A percentile compares a stretch with the other conserved stretches of the same genome.
Conservation (phyloP, 768 basidiomycete genomes). For the Tylopilus sp. region DNA sequence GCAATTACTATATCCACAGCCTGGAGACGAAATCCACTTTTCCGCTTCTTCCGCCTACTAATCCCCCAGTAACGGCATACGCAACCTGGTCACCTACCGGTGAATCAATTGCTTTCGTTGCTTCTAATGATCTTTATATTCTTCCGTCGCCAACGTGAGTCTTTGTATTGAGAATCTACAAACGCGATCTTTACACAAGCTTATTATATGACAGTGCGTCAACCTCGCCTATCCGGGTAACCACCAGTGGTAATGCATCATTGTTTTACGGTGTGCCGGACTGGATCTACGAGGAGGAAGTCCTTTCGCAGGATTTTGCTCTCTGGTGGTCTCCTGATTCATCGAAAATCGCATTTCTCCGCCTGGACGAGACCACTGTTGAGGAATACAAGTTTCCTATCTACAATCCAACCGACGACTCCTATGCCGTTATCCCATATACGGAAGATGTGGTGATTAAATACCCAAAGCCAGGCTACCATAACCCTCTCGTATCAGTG, state of each 20-base stretch:
- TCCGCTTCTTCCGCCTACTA: constrained; percentile 63
- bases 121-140: constrained; percentile 86
- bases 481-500: constrained; percentile 81
- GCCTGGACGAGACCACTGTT: constrained; percentile 85
- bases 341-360: constrained; percentile 69
- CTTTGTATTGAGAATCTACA: not conserved
- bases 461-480: constrained; percentile 89
- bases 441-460: constrained; percentile 58
- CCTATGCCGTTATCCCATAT: constrained; percentile 74
- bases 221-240: constrained; percentile 65
- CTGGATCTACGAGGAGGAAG: constrained; percentile 97
- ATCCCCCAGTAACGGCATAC: constrained; percentile 71
- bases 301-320: constrained; percentile 67
- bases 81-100: constrained; percentile 85
- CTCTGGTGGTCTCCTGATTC: constrained; percentile 87
- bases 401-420: constrained; percentile 81
- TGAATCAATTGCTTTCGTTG: constrained; percentile 83
- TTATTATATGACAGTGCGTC: constrained; percentile 35
- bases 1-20: constrained; percentile 92
- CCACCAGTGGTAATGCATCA: constrained; percentile 73
- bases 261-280: constrained; percentile 94
- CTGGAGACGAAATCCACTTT: constrained; percentile 64
- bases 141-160: constrained; percentile 63
- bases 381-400: constrained; percentile 85
- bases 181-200: constrained; percentile 3